These are phyloP conservation scores for Curvularia hawaiiensis DNA, from an alignment of 2,329 filamentous ascomycete genomes.

Conservation along the genomic window DNA sequence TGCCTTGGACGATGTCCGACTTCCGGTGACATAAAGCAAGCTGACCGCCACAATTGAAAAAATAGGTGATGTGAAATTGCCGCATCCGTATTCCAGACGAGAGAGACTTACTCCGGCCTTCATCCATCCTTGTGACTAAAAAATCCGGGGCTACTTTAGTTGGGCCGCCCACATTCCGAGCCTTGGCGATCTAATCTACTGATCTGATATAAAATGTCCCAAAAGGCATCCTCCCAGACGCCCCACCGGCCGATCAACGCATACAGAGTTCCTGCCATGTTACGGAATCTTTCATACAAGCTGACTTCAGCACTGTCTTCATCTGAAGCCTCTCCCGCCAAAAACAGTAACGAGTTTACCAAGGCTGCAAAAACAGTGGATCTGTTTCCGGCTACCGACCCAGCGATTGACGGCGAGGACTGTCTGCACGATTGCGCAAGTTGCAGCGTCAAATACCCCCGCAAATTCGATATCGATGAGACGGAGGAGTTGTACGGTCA, in stretches of 20 bases:
- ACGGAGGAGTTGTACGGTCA: constrained; percentile 81
- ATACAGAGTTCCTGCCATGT: constrained; percentile 45
- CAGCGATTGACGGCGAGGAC: constrained; percentile 82
- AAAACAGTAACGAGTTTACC: constrained; percentile 51
- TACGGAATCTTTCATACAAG: constrained; percentile 47
- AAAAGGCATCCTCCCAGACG: constrained; percentile 25
- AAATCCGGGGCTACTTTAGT: constrained; percentile 12
- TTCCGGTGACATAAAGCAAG: constrained; percentile 9
- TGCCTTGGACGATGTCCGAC: background rate
- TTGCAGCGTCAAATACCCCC: constrained; percentile 81
- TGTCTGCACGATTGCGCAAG: constrained; percentile 85
- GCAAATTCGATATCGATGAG: constrained; percentile 73
- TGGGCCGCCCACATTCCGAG: constrained; percentile 36
- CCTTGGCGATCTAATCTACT: constrained; percentile 47
- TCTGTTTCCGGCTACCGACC: constrained; percentile 77
- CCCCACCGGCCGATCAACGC: constrained; percentile 34
- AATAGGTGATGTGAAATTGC: background rate
- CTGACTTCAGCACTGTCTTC: constrained; percentile 40
- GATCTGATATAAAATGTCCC: constrained; percentile 38
- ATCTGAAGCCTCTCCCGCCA: constrained; percentile 37
- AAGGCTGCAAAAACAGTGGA: constrained; percentile 54
- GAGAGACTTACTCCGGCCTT: constrained; percentile 6
- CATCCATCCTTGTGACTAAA: constrained; percentile 3
- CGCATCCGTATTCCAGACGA: background rate
- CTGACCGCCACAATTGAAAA: background rate